A percentile compares a stretch with the other conserved stretches of the same genome.
These are phyloP conservation scores for Sporothrix brunneoviolacea DNA, from an alignment of 2,329 filamentous ascomycete species.

Conservation along the genomic window DNA sequence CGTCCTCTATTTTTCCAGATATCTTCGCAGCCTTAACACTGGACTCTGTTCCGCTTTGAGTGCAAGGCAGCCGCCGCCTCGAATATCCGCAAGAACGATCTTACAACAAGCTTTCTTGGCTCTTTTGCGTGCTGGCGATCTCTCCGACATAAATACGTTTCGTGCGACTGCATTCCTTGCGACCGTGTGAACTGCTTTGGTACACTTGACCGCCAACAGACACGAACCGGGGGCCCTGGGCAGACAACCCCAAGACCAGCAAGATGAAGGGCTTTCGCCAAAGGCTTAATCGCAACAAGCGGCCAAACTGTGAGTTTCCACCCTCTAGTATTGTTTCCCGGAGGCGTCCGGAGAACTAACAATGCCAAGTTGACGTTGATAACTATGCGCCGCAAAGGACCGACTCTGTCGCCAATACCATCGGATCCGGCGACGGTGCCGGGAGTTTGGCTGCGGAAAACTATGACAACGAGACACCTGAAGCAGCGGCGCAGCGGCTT, in stretches of 20 bases:
- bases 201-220: too few species aligned
- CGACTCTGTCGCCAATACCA: not conserved
- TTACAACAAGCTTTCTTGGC: not conserved
- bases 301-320: slow-evolving; percentile 3
- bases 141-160: too few species aligned
- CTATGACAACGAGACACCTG: slow-evolving; percentile 13
- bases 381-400: not conserved
- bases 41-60: not conserved
- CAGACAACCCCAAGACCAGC: not conserved
- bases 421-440: not conserved
- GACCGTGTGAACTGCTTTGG: too few species aligned
- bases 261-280: slow-evolving; percentile 18
- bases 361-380: not conserved
- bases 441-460: not conserved
- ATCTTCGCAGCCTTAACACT: not conserved
- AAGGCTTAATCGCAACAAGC: slow-evolving; percentile 13
- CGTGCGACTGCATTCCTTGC: too few species aligned
- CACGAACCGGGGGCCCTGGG: too few species aligned
- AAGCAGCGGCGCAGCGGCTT: slow-evolving; percentile 12
- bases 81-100: not conserved
- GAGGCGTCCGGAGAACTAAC: not conserved
- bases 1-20: not conserved
- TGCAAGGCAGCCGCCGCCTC: slow-evolving; percentile 2
- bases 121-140: not conserved
- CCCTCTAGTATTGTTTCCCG: not conserved